phyloP scores from a whole-genome alignment of 306 rosid species.

The Medicago arabica region DNA sequence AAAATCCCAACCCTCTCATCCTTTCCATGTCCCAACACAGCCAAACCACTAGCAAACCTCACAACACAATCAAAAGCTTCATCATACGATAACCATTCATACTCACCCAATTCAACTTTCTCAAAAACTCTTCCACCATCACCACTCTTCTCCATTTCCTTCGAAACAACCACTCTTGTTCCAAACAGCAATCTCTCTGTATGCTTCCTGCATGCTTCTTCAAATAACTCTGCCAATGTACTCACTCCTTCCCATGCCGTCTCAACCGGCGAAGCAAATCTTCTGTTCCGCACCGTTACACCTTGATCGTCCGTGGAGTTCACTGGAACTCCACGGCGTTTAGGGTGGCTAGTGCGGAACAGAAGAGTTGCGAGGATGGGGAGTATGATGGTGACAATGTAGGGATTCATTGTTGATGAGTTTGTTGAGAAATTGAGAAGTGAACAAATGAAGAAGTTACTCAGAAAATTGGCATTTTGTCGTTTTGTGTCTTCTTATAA shows the following conservation, averaged over 20 bases:
- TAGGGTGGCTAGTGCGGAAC: conserved; percentile 49
- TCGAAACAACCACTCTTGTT: conserved; percentile 59
- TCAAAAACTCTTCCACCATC: conserved; percentile 78
- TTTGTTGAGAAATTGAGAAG: too few species aligned
- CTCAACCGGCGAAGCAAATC: conserved; percentile 56
- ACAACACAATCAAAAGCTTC: conserved; percentile 68
- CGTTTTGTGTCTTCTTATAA: too few species aligned
- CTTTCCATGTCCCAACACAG: conserved; percentile 67
- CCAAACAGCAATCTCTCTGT: conserved; percentile 63
- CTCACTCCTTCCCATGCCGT: conserved; percentile 81
- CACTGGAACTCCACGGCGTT: conserved; percentile 60
- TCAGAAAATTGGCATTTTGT: too few species aligned
- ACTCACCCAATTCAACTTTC: conserved; percentile 85
- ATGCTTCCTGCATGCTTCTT: conserved; percentile 62
- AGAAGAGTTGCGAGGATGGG: conserved; percentile 72
- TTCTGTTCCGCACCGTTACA: conserved; percentile 60
- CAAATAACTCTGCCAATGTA: conserved; percentile 86
- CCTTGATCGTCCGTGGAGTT: conserved; percentile 59
- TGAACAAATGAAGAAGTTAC: too few species aligned
- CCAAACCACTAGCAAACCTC: conserved; percentile 79
- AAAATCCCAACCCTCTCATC: conserved; percentile 86
- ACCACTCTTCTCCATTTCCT: conserved; percentile 57
- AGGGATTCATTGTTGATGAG: conserved; percentile 62
- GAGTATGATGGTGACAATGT: conserved; percentile 65
- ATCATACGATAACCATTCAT: conserved; percentile 76